Conservation (phyloP, 805 yeast genomes). For the Yarrowia bubula region DNA sequence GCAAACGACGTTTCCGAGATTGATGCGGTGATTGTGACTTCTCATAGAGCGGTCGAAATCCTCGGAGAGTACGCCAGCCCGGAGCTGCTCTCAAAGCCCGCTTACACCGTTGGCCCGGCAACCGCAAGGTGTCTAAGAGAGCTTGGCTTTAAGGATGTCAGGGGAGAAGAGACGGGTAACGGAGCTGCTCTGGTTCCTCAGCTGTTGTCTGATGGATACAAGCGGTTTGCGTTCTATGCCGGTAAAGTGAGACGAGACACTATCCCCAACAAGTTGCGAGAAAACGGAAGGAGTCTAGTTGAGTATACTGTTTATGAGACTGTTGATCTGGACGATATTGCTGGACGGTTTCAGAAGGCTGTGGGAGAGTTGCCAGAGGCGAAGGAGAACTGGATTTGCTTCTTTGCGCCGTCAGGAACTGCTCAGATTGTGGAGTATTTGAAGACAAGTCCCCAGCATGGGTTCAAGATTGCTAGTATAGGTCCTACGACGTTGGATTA, state of each 20-base stretch:
- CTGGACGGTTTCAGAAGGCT: slow-evolving; percentile 37
- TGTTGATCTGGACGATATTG: slow-evolving; percentile 48
- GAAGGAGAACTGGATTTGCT: slow-evolving; percentile 61
- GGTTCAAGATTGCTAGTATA: slow-evolving; percentile 66
- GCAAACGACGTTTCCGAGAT: slow-evolving; percentile 45
- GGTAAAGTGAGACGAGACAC: slow-evolving; percentile 83
- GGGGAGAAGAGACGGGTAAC: slow-evolving; percentile 83
- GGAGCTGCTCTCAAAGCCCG: slow-evolving; percentile 40
- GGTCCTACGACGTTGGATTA: slow-evolving; percentile 86
- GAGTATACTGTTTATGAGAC: slow-evolving; percentile 76
- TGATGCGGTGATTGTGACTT: slow-evolving; percentile 69
- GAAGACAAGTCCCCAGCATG: slow-evolving; percentile 31
- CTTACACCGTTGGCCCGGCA: slow-evolving; percentile 91
- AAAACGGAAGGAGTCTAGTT: slow-evolving; percentile 45
- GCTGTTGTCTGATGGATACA: slow-evolving; percentile 29
- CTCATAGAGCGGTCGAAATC: slow-evolving; percentile 89
- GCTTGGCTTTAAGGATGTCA: slow-evolving; percentile 64
- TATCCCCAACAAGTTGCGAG: slow-evolving; percentile 60
- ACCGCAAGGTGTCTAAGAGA: slow-evolving; percentile 58
- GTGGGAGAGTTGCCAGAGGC: slow-evolving; percentile 1
- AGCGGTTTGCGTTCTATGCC: slow-evolving; percentile 60
- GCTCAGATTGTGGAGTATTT: slow-evolving; percentile 54
- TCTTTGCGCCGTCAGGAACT: slow-evolving; percentile 91
- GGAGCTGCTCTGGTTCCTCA: slow-evolving; percentile 61
- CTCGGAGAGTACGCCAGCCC: slow-evolving; percentile 16